Evolutionary conservation across 441 rosid genomes (phyloP), one percentile per base, ranked within the genome.

Genomic region (Hura crepitans): DNA sequence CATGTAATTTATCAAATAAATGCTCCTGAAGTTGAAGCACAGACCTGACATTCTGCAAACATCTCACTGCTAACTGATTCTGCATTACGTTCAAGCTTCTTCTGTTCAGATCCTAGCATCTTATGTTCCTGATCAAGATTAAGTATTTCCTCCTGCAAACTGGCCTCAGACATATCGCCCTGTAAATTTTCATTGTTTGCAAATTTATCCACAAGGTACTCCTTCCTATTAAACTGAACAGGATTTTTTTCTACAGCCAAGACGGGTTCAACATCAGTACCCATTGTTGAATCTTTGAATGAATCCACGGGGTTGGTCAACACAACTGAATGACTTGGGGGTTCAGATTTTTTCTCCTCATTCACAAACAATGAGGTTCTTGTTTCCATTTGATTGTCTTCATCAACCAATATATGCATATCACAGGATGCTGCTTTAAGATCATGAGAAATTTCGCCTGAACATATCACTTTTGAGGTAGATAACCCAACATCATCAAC

Each of bases 1-100:
- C 14, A 53, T 25, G 11, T 11, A 20, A 69, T 25, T 65, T 35
- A 50, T 27, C 23, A 46, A 57, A 22, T 2, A 25, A 25, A 59
- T 37, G 61, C 71, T 20, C 31, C 54, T 17, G 25, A 72, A 65
- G 71, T 45, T 66, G 65, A 28, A 69, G 76, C 70, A 70, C 81
- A 69, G 43, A 90, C 98, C 97, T 96, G 98, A 72, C 97, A 91
- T 74, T 92, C 98, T 47, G 91, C 81, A 78, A 92, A 92, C 97
- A 96, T 96, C 85, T 96, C 99, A 71, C 89, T 82, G 81, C 85
- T 96, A 55, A 91, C 96, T 72, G 97, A 91, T 85, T 92, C 98
- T 0, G 97, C 98, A 84, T 91, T 86, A n/a, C 96, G 85, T 77
- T 92, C 99, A 72, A 88, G 91, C 83, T 85, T 92, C 78, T 87